A percentile compares a stretch with the other conserved stretches of the same genome.
Evolutionary conservation across 257 asterid genomes (phyloP).

Genomic region (Petunia secreta): DNA sequence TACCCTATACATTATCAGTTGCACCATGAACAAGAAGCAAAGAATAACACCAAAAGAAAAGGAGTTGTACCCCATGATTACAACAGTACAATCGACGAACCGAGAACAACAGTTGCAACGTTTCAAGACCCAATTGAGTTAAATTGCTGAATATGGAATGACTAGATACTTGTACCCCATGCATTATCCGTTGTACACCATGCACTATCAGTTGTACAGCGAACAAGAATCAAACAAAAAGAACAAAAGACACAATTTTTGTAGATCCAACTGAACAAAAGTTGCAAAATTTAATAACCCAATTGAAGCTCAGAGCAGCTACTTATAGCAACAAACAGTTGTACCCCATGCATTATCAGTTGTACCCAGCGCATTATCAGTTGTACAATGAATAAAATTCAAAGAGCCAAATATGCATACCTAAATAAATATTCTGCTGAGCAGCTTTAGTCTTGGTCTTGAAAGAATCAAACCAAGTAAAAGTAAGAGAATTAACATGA

Average conservation of each 20-base stretch:
- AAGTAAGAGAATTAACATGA: constrained; percentile 76
- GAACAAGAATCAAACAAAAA: neutral
- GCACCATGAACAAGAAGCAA: neutral
- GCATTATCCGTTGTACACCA: neutral
- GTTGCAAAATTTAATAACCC: no score
- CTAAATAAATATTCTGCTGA: constrained; percentile 91
- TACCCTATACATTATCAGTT: neutral
- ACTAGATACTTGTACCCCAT: neutral
- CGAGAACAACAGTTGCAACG: neutral
- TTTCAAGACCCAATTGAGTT: neutral
- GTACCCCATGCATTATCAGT: no score
- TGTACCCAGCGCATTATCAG: no score
- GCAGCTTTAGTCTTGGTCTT: constrained; percentile 72
- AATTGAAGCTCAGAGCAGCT: no score
- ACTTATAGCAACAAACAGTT: no score
- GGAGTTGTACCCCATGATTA: no score
- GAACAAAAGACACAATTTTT: neutral
- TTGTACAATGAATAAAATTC: no score
- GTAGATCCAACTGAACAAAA: neutral
- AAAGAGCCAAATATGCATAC: constrained; percentile 36
- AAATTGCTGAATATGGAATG: neutral
- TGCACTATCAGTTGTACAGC: neutral
- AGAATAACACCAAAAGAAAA: neutral
- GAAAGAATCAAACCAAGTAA: constrained; percentile 96
- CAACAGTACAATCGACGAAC: neutral